Evolutionary conservation across 805 yeast genomes (phyloP).

Genomic region (Saccharomycodes ludwigii): DNA sequence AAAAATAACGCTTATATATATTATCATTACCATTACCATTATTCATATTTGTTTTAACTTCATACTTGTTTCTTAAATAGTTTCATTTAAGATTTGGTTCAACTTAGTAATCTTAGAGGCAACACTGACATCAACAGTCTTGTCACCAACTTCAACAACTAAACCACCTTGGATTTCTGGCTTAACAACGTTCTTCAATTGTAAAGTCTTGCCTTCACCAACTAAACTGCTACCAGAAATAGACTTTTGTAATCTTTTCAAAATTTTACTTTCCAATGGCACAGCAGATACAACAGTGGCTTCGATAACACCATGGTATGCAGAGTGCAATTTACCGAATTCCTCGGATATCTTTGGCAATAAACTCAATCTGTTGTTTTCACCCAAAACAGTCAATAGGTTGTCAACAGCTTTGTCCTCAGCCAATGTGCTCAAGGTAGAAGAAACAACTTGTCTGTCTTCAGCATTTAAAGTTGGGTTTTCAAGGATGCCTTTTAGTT

Average conservation of each 20-base stretch:
- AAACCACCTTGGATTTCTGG: constrained; percentile 93
- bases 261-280: constrained; percentile 69
- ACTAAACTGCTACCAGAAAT: constrained; percentile 57
- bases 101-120: constrained; percentile 75
- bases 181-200: constrained; percentile 70
- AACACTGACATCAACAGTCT: constrained; percentile 87
- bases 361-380: constrained; percentile 81
- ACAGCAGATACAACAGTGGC: constrained; percentile 84
- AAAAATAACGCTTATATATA: no score
- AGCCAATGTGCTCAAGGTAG: constrained; percentile 35
- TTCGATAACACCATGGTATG: constrained; percentile 83
- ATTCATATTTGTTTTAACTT: not conserved
- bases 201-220: constrained; percentile 76
- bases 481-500: constrained; percentile 46
- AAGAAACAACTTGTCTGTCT: constrained; percentile 64
- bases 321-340: constrained; percentile 70
- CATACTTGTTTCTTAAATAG: constrained; percentile 34
- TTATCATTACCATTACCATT: no score
- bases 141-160: constrained; percentile 91
- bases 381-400: constrained; percentile 76
- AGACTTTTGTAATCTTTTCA: constrained; percentile 68
- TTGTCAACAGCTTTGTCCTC: constrained; percentile 59
- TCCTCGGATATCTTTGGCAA: constrained; percentile 54
- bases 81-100: constrained; percentile 78
- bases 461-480: constrained; percentile 76